A percentile compares a stretch with the other conserved stretches of the same genome.
These are phyloP conservation scores for Neurospora terricola DNA, from an alignment of 495 filamentous ascomycete species.

Conservation along the genomic window DNA sequence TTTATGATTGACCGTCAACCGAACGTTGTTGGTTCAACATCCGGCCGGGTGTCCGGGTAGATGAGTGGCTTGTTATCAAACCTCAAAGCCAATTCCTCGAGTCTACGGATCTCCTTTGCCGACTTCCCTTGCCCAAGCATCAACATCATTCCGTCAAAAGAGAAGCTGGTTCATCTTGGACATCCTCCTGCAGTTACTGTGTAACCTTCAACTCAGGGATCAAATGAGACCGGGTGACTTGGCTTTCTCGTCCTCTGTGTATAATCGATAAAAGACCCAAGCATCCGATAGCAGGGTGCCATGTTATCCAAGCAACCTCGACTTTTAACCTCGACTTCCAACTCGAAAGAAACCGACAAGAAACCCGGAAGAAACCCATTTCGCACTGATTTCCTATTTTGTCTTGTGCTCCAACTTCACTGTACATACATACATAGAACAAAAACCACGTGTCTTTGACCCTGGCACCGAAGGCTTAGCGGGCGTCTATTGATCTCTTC, in stretches of 20 bases:
- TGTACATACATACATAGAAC: neutral
- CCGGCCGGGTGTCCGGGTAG: no score
- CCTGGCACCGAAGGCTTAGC: neutral
- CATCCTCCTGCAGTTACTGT: neutral
- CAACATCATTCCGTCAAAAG: no score
- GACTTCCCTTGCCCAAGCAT: neutral
- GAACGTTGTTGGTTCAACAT: no score
- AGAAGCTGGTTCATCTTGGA: neutral
- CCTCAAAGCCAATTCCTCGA: no score
- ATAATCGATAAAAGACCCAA: neutral
- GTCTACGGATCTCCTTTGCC: neutral
- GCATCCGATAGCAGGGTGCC: neutral
- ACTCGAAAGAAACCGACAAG: neutral
- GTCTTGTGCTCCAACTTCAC: neutral
- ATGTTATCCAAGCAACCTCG: neutral
- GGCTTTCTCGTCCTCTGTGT: no score
- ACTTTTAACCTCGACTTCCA: neutral
- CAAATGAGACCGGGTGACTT: no score
- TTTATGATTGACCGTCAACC: no score
- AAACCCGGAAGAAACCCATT: neutral
- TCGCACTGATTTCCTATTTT: neutral
- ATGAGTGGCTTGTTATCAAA: no score
- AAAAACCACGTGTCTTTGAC: neutral
- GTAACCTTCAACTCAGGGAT: neutral
- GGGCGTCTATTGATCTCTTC: neutral